phyloP scores from a whole-genome alignment of 352 stramenopile species.

The Blastocystis sp. region DNA sequence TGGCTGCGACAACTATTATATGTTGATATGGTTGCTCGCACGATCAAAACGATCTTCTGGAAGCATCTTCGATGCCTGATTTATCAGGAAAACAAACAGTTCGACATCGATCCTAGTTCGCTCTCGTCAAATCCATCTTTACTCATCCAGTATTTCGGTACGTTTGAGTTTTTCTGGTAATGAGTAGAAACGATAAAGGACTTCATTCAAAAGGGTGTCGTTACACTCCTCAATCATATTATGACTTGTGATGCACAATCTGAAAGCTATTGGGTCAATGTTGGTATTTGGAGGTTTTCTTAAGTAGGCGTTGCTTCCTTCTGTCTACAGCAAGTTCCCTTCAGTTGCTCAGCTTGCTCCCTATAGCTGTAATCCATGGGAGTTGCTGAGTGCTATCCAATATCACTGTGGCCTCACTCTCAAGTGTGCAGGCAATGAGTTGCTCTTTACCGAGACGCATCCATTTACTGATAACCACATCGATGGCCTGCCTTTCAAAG shows the following conservation, averaged over 20 bases:
- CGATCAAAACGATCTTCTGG: slow-evolving; percentile 35
- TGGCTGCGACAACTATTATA: slow-evolving; percentile 24
- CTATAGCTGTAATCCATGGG: slow-evolving; percentile 48
- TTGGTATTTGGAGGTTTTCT: neutral
- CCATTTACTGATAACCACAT: slow-evolving; percentile 21
- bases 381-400: slow-evolving; percentile 9
- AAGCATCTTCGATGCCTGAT: slow-evolving; percentile 49
- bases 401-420: slow-evolving; percentile 26
- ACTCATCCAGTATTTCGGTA: neutral
- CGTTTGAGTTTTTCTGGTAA: neutral
- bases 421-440: neutral
- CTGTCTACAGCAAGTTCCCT: slow-evolving; percentile 42
- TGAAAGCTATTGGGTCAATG: neutral
- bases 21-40: slow-evolving; percentile 38
- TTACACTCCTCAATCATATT: slow-evolving; percentile 42
- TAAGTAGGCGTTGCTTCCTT: slow-evolving; percentile 2
- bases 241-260: neutral
- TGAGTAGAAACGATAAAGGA: neutral
- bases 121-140: neutral
- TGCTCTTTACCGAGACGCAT: neutral
- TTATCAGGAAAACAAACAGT: slow-evolving; percentile 32
- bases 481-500: neutral
- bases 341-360: neutral
- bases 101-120: neutral
- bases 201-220: neutral